phyloP scores from a whole-genome alignment of 2,329 filamentous ascomycete genomes.

The Neopestalotiopsis sp. region DNA sequence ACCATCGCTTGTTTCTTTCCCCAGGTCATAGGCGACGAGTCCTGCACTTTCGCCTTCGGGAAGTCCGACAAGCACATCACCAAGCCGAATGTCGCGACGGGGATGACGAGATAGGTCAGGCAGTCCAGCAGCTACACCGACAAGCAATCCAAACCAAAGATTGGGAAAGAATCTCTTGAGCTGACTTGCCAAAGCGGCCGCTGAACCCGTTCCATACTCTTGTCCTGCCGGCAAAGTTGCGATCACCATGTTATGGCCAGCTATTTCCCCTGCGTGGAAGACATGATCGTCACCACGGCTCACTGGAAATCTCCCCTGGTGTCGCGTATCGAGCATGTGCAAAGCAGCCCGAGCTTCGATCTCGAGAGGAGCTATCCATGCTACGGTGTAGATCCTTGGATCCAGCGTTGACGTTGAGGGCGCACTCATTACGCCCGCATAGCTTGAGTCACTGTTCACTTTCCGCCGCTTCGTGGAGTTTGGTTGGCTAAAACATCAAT shows the following conservation, averaged over 20 bases:
- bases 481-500: too few relatives aligned
- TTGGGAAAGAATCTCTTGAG: conserved; percentile 41
- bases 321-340: conserved; percentile 36
- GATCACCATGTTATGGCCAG: conserved; percentile 42
- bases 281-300: conserved; percentile 41
- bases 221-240: conserved; percentile 40
- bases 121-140: conserved; percentile 43
- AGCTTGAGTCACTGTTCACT: too few relatives aligned
- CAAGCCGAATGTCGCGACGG: conserved; percentile 42
- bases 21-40: conserved; percentile 39
- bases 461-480: too few relatives aligned
- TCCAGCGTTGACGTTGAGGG: not conserved
- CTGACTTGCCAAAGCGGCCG: conserved; percentile 40
- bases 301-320: conserved; percentile 37
- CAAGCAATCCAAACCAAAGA: conserved; percentile 42
- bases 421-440: not conserved
- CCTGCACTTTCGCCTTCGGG: conserved; percentile 31
- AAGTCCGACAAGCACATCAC: conserved; percentile 41
- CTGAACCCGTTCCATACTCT: conserved; percentile 40
- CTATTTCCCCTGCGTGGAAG: conserved; percentile 41
- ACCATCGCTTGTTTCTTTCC: conserved; percentile 36
- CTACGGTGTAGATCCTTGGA: conserved; percentile 37
- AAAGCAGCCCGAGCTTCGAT: conserved; percentile 43
- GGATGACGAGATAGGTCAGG: conserved; percentile 32
- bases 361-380: conserved; percentile 43